Conservation (phyloP, 2,329 filamentous ascomycete genomes). For the Aspergillus neotritici region DNA sequence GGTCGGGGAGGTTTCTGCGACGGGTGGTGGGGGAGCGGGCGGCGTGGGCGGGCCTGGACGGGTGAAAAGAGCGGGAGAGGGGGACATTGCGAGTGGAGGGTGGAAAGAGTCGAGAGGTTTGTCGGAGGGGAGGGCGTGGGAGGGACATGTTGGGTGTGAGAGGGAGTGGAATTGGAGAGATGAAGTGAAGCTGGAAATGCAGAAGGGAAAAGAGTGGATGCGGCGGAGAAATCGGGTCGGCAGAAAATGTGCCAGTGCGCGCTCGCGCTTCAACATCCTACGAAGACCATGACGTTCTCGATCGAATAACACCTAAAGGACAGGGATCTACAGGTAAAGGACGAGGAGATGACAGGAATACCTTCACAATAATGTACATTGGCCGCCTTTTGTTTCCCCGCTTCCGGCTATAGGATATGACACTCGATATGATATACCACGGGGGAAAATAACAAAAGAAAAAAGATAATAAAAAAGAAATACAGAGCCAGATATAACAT, state of each 20-base stretch:
- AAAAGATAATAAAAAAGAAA: slow-evolving; percentile 15
- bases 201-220: slow-evolving; percentile 5
- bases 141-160: slow-evolving; percentile 12
- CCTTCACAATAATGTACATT: slow-evolving; percentile 35
- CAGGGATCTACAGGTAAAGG: background rate
- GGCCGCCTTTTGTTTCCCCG: slow-evolving; percentile 24
- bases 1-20: no score
- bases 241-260: background rate
- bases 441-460: slow-evolving; percentile 14
- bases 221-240: background rate
- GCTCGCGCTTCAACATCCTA: background rate
- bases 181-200: slow-evolving; percentile 5
- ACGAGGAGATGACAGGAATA: slow-evolving; percentile 1
- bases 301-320: no score
- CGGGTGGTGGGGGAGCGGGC: background rate
- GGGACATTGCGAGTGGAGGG: background rate
- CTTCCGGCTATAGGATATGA: slow-evolving; percentile 18
- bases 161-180: background rate
- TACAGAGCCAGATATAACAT: slow-evolving; percentile 10
- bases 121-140: slow-evolving; percentile 11
- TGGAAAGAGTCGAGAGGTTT: slow-evolving; percentile 10
- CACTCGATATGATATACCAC: slow-evolving; percentile 17
- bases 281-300: no score
- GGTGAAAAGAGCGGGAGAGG: background rate
- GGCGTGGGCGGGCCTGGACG: background rate